Evolutionary conservation across 345 rosid species (phyloP).

Genomic region (Reutealis trisperma): DNA sequence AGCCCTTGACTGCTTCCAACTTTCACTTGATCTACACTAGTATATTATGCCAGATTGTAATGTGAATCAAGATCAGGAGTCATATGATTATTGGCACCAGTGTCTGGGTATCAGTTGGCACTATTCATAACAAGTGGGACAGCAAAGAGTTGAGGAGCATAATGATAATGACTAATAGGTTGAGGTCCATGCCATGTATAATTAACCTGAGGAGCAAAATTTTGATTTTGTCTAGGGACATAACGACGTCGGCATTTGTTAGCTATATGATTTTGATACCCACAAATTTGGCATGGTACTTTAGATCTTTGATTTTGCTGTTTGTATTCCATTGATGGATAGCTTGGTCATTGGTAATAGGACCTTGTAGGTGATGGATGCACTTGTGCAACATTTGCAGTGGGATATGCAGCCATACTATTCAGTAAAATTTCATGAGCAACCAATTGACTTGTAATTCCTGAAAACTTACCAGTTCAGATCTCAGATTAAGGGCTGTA

Average conservation of each 20-base stretch:
- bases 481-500: background rate
- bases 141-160: too few species aligned
- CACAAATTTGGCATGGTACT: background rate
- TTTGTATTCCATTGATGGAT: too few species aligned
- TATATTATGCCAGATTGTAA: background rate
- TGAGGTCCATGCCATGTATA: too few species aligned
- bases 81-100: background rate
- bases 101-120: background rate
- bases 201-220: too few species aligned
- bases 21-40: background rate
- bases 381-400: too few species aligned
- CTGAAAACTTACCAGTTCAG: background rate
- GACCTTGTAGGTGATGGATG: too few species aligned
- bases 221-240: background rate
- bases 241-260: background rate
- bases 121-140: too few species aligned
- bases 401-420: background rate
- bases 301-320: background rate
- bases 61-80: background rate
- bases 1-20: background rate
- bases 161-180: too few species aligned
- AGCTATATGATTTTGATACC: background rate
- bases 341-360: too few species aligned
- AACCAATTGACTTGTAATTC: background rate
- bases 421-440: background rate